Evolutionary conservation across 495 filamentous ascomycete genomes (phyloP).

Genomic region (Aspergillus nanangensis): DNA sequence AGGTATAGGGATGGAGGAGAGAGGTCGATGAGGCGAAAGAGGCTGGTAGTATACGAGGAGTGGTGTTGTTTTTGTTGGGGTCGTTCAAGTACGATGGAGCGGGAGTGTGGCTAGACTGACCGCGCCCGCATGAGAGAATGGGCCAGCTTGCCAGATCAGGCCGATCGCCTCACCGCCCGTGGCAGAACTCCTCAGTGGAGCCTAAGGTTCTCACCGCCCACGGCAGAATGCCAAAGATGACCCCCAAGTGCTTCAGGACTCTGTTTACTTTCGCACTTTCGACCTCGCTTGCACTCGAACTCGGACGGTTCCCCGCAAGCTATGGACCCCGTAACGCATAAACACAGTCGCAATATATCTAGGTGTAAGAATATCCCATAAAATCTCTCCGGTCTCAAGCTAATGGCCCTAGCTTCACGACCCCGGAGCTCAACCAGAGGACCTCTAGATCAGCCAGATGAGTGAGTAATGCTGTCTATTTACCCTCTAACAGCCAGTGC

Average conservation of each 20-base stretch:
- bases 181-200: constrained; percentile 16
- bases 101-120: constrained; percentile 11
- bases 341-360: constrained; percentile 34
- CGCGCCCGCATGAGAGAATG: constrained; percentile 11
- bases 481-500: too few species aligned
- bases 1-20: not conserved
- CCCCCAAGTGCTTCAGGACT: too few species aligned
- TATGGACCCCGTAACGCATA: constrained; percentile 2
- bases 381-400: not conserved
- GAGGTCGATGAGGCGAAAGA: not conserved
- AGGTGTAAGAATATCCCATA: constrained; percentile 24
- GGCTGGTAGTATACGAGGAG: not conserved
- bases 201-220: too few species aligned
- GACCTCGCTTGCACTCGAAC: too few species aligned
- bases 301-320: too few species aligned
- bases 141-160: constrained; percentile 20
- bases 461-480: constrained; percentile 43
- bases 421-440: constrained; percentile 50
- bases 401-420: constrained; percentile 34
- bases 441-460: constrained; percentile 44
- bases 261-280: not conserved
- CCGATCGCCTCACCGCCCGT: constrained; percentile 20
- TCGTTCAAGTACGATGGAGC: not conserved
- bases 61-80: not conserved
- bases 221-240: too few species aligned